phyloP scores from a whole-genome alignment of 192 early-diverging fungal species.

The Phycomyces blakesleeanus region DNA sequence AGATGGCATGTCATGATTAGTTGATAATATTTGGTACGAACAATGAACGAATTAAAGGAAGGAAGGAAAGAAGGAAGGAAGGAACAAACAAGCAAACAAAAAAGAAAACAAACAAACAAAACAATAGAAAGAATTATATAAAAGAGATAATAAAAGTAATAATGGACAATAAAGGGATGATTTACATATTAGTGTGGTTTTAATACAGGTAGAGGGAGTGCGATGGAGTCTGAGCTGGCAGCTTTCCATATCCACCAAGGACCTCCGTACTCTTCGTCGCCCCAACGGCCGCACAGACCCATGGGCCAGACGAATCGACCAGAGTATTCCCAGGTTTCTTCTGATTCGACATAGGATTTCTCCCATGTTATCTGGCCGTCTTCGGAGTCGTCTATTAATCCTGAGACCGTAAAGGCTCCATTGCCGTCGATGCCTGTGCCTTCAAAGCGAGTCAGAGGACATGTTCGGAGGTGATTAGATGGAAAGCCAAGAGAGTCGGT shows the following conservation, averaged over 20 bases:
- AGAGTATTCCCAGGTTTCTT: slow-evolving; percentile 36
- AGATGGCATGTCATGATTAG: too few species aligned
- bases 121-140: too few species aligned
- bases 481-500: slow-evolving; percentile 17
- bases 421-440: slow-evolving; percentile 32
- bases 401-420: slow-evolving; percentile 29
- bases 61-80: too few species aligned
- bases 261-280: slow-evolving; percentile 37
- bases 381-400: slow-evolving; percentile 34
- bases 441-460: slow-evolving; percentile 32
- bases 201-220: not conserved
- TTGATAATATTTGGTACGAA: too few species aligned
- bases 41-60: too few species aligned
- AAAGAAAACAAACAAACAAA: too few species aligned
- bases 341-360: slow-evolving; percentile 31
- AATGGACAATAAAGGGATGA: too few species aligned
- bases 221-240: not conserved
- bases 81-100: too few species aligned
- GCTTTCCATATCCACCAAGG: slow-evolving; percentile 40
- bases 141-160: too few species aligned
- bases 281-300: slow-evolving; percentile 37
- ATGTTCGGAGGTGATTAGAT: slow-evolving; percentile 14
- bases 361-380: slow-evolving; percentile 34
- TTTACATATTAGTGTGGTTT: too few species aligned
- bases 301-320: slow-evolving; percentile 33